Percentiles rank a stretch among this genome's conserved stretches.
These are phyloP conservation scores for Panicum hallii DNA, from an alignment of 202 grass and related monocot genomes.

Conservation along the genomic window DNA sequence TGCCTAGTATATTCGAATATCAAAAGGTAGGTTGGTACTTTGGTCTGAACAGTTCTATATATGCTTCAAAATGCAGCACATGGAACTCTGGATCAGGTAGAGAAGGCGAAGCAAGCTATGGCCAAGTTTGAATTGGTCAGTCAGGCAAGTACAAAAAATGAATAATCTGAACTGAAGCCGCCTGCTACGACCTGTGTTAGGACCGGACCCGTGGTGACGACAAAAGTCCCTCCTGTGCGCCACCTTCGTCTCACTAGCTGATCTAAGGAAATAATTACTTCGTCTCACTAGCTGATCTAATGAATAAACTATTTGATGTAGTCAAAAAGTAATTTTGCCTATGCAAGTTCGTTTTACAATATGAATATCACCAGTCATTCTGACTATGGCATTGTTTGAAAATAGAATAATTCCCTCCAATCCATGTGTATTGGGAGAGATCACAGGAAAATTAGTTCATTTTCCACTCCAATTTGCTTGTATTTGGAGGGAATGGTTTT, in stretches of 20 bases:
- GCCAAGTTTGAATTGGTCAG: background rate
- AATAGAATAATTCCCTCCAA: too few species aligned
- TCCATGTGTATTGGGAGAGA: background rate
- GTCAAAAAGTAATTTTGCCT: background rate
- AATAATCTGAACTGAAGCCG: background rate
- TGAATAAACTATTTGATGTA: background rate
- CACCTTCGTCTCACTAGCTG: background rate
- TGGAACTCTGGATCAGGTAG: background rate
- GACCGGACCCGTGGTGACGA: background rate
- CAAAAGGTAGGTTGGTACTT: background rate
- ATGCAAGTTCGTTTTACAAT: background rate
- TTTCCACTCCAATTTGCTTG: background rate
- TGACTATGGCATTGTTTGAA: background rate
- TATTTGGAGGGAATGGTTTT: background rate
- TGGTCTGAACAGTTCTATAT: background rate
- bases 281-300: background rate
- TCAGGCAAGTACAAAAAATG: background rate
- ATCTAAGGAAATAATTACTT: background rate
- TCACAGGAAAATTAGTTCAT: background rate
- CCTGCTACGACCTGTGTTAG: background rate
- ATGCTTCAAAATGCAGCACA: background rate
- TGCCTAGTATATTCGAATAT: background rate
- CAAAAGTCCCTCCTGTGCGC: background rate
- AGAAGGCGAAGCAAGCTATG: background rate
- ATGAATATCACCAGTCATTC: background rate